These are phyloP conservation scores for Cryphonectria radicalis DNA, from an alignment of 2,329 filamentous ascomycete species.

Conservation along the genomic window DNA sequence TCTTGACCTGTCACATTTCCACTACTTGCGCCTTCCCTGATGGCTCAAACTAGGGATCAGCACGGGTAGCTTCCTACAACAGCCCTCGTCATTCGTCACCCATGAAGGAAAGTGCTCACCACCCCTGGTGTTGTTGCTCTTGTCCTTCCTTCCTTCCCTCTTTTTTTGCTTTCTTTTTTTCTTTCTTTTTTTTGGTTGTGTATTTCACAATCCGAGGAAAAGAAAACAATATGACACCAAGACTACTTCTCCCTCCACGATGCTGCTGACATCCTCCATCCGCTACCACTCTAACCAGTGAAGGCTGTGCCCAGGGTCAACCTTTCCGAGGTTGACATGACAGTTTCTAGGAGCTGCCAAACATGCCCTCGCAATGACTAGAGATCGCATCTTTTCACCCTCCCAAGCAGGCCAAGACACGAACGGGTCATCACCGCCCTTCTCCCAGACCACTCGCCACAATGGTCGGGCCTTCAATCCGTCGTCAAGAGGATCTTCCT, in stretches of 20 bases:
- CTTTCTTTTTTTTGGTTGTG: background rate
- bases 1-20: background rate
- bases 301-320: background rate
- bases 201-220: background rate
- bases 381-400: background rate
- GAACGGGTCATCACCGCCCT: background rate
- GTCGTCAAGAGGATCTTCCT: background rate
- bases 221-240: background rate
- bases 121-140: background rate
- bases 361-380: background rate
- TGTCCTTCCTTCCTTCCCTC: background rate
- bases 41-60: background rate
- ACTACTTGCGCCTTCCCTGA: background rate
- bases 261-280: background rate
- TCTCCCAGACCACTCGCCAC: background rate
- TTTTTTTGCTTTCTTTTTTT: background rate
- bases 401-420: background rate
- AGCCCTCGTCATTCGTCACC: background rate
- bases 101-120: background rate
- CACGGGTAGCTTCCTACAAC: background rate
- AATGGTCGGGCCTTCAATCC: background rate
- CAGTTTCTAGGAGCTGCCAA: background rate
- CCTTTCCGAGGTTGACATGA: background rate
- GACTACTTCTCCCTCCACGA: background rate
- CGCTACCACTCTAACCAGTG: background rate